phyloP scores from a whole-genome alignment of 73 alveolate genomes.

The Diophrys sp. region DNA sequence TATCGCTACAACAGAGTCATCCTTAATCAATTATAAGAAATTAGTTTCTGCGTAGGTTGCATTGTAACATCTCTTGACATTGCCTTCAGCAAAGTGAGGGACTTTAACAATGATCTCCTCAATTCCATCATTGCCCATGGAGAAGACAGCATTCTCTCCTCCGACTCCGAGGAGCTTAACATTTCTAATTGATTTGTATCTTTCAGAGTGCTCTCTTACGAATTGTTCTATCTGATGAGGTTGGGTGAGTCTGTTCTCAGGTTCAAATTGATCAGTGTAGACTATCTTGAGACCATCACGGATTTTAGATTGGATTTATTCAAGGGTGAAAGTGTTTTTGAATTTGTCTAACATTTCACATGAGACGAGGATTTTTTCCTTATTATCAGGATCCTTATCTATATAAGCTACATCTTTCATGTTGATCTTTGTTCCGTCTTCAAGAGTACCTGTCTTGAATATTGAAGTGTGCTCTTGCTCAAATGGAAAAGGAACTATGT shows the following conservation, averaged over 20 bases:
- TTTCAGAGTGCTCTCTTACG: not conserved
- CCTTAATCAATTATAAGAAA: not conserved
- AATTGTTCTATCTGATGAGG: not conserved
- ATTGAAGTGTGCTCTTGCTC: too few relatives aligned
- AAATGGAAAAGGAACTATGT: too few relatives aligned
- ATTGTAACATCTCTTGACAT: not conserved
- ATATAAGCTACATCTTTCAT: not conserved
- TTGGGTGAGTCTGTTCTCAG: not conserved
- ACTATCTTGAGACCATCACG: not conserved
- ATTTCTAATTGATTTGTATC: not conserved
- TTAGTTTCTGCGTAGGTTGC: not conserved
- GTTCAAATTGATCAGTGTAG: not conserved
- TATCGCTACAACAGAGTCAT: not conserved
- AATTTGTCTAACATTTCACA: not conserved
- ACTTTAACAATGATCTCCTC: not conserved
- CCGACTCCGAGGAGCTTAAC: not conserved
- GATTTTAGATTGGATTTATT: not conserved
- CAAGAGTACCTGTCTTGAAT: too few relatives aligned
- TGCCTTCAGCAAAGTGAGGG: not conserved
- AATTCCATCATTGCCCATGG: not conserved
- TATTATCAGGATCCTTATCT: too few relatives aligned
- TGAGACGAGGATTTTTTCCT: not conserved
- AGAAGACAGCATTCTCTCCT: not conserved
- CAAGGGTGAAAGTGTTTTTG: not conserved
- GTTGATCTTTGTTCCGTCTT: not conserved